Base-by-base conservation (phyloP, 2,329 filamentous ascomycete species). In the Alternaria triticimaculans region DNA sequence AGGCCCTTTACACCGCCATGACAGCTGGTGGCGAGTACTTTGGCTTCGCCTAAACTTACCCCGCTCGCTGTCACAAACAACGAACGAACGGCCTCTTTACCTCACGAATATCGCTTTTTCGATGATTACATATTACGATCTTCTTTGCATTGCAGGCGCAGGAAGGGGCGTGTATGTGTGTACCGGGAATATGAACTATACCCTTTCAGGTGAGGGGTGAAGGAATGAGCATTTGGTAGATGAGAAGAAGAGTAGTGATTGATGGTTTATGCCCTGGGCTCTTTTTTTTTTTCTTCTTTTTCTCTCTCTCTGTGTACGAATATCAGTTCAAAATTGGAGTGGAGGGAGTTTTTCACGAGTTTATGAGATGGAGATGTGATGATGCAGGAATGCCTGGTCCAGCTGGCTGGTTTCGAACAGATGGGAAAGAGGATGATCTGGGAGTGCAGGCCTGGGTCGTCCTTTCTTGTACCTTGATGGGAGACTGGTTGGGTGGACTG, bases 1-100 rank as follows among this genome's bases (percentile, higher is more conserved):
- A 92, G 74, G 94, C 96, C 78, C 83, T 99, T 64, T 90, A 96
- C 80, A 98, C 94, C 72, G 96, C 96, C 67, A 97, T 99, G 81
- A 99, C 96, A n/a, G 91, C 94, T 70, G 96, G 96, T 72, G 96
- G 94, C 83, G 95, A 98, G 80, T 98, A 90, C 80, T 99, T 99
- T 81, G 96, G 96, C 66, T 98, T 99, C 82, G 95, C 96, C 74
- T 98, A 91, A 85, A 30, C 11, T 20, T 6, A n/a, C 28, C 20
- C 44, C 18, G 8, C 26, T 33, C 26, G 10, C 43, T 30, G 25
- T 50, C 28, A 59, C 14, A 25, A 20, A 33, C 11, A 15, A 41
- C 21, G 14, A 23, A 33, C 26, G 25, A 21, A 20, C 51, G 28
- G 46, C 15, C 15, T 49, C 14, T 14, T 41, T 43, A 21, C 56